Evolutionary conservation across 2,329 filamentous ascomycete species (phyloP).

Genomic region (Cladosporium sphaerospermum): DNA sequence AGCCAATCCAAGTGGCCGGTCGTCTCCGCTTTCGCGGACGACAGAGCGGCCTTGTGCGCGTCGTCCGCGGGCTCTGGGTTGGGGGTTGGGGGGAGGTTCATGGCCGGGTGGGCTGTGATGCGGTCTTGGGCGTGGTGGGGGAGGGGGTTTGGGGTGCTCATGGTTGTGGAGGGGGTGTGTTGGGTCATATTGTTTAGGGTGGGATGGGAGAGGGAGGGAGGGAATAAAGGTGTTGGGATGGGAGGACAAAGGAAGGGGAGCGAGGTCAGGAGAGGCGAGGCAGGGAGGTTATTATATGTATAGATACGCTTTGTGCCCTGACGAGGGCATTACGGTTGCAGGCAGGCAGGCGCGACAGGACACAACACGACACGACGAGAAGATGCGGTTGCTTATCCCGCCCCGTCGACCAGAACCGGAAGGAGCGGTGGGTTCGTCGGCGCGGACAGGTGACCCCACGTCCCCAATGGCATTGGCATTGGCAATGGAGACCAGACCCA

Average conservation of each 20-base stretch:
- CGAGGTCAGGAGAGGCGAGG: background rate
- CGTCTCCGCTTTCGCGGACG: background rate
- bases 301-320: background rate
- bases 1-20: constrained; percentile 2
- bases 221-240: too few relatives aligned
- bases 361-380: too few relatives aligned
- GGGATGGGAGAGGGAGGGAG: background rate
- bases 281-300: background rate
- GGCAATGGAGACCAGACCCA: background rate
- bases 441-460: background rate
- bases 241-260: background rate
- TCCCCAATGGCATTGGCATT: background rate
- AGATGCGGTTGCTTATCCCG: too few relatives aligned
- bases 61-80: constrained; percentile 1
- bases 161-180: background rate
- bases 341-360: too few relatives aligned
- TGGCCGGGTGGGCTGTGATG: constrained; percentile 1
- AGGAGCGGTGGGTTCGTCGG: too few relatives aligned
- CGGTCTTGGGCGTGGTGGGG: constrained; percentile 8
- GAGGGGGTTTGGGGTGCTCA: background rate
- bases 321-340: background rate
- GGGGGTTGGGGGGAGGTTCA: constrained; percentile 5
- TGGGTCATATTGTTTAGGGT: background rate
- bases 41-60: background rate
- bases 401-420: too few relatives aligned